Evolutionary conservation across 2,329 filamentous ascomycete species (phyloP), one percentile per base, ranked within the genome.

Genomic region (Fusarium setosum): DNA sequence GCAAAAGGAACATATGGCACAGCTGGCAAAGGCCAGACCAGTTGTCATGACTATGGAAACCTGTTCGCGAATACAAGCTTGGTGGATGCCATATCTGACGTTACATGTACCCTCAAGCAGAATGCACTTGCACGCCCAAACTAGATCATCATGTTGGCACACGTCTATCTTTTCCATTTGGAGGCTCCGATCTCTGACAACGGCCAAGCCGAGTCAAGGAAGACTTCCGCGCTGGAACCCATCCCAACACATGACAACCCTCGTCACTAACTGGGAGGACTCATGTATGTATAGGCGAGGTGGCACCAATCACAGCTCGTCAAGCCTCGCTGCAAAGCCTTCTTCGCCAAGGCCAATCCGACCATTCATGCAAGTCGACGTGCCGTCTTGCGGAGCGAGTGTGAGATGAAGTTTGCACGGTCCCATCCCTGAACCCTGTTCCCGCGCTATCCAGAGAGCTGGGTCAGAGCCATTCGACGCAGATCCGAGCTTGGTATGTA

Each of bases 381-480:
- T 29, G 35, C 31, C 41, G 42, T 48, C 47, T 49, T 29, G 56
- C 41, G 49, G 53, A 63, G 54, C 8, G 38, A n/a, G 42, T 17
- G 23, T 49, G 58, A 65, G 57, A 72, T 71, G 68, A 72, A 51
- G 61, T 61, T 63, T 68, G 50, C 50, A 49, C 37, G 45, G 61
- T 42, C 47, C 37, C 51, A 66, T 60, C 61, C 69, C 58, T 70
- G 61, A 71, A 71, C 70, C 68, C 57, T 72, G 60, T 44, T 64
- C 56, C 61, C 55, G 51, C 70, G 55, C 68, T 72, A 72, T 54
- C 70, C 70, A 71, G 55, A 67, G 59, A 50, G 55, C 56, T 70
- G 70, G 70, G 68, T 68, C 64, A 38, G 45, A 68, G 34, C 37
- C 64, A 54, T 66, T 55, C 48, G 41, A 48, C 51, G 45, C 51